Percentiles rank a stretch among this genome's conserved stretches.
Conservation (phyloP, 2,329 filamentous ascomycete genomes). For the Aureobasidium sp. region DNA sequence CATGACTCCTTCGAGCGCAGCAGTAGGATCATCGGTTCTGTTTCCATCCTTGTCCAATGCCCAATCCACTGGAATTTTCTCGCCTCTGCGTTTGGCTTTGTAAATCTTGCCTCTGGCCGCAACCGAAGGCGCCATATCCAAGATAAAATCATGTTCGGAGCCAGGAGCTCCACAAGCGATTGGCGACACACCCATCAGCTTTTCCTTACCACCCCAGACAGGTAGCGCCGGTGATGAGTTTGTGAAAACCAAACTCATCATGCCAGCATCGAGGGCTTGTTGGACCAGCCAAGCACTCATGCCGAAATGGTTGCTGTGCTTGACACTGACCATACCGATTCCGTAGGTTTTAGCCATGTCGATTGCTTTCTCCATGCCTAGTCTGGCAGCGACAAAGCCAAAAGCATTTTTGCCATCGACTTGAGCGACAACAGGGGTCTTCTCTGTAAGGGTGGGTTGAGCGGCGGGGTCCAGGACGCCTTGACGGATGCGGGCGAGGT, state of each 20-base stretch:
- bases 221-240: slow-evolving; percentile 60
- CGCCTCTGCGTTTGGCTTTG: slow-evolving; percentile 55
- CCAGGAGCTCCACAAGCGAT: slow-evolving; percentile 66
- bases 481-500: slow-evolving; percentile 61
- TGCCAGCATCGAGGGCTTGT: slow-evolving; percentile 59
- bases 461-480: slow-evolving; percentile 56
- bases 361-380: slow-evolving; percentile 57
- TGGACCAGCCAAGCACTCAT: slow-evolving; percentile 73
- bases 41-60: slow-evolving; percentile 61
- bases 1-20: slow-evolving; percentile 70
- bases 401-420: slow-evolving; percentile 62
- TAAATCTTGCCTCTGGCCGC: slow-evolving; percentile 62
- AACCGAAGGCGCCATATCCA: slow-evolving; percentile 62
- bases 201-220: slow-evolving; percentile 56
- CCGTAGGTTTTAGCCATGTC: slow-evolving; percentile 55
- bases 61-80: slow-evolving; percentile 62
- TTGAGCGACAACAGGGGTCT: slow-evolving; percentile 62
- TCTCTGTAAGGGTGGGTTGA: slow-evolving; percentile 46
- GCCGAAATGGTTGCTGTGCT: slow-evolving; percentile 70
- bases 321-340: slow-evolving; percentile 65
- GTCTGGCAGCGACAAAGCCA: slow-evolving; percentile 59
- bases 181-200: slow-evolving; percentile 63
- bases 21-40: slow-evolving; percentile 49
- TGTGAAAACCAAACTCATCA: slow-evolving; percentile 50
- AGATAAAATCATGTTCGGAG: slow-evolving; percentile 51